Conservation (phyloP, 2,329 filamentous ascomycete genomes). For the Cladosporium colombiae region DNA sequence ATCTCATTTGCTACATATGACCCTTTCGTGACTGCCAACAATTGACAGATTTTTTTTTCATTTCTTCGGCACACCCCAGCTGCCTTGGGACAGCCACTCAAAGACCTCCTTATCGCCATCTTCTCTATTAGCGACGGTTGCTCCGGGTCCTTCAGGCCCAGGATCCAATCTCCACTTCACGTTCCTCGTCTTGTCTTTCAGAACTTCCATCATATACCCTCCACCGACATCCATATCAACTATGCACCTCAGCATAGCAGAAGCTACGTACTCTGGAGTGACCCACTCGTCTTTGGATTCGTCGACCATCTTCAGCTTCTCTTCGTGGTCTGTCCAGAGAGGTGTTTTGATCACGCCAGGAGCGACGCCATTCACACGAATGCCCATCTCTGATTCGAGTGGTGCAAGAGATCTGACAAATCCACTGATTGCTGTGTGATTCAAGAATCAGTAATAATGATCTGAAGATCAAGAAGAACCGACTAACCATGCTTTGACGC, state of each 20-base stretch:
- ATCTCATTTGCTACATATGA: no score
- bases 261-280: slow-evolving; percentile 48
- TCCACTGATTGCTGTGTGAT: slow-evolving; percentile 41
- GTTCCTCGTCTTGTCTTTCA: slow-evolving; percentile 51
- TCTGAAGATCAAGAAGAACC: no score
- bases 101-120: slow-evolving; percentile 53
- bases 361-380: slow-evolving; percentile 61
- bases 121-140: slow-evolving; percentile 40
- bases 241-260: slow-evolving; percentile 56
- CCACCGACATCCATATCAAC: slow-evolving; percentile 51
- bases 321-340: slow-evolving; percentile 62
- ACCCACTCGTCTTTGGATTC: slow-evolving; percentile 56
- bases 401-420: slow-evolving; percentile 53
- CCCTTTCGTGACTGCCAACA: background rate
- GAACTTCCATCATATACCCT: slow-evolving; percentile 59
- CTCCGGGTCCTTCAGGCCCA: slow-evolving; percentile 51
- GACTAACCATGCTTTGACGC: slow-evolving; percentile 44
- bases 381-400: slow-evolving; percentile 52
- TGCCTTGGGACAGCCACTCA: slow-evolving; percentile 47
- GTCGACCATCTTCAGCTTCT: slow-evolving; percentile 57
- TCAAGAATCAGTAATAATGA: background rate
- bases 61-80: slow-evolving; percentile 48
- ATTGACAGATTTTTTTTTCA: background rate
- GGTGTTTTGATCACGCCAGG: slow-evolving; percentile 64
- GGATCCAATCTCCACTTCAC: slow-evolving; percentile 56